Conservation (phyloP, 352 stramenopile genomes). For the Globisporangium okanoganense region DNA sequence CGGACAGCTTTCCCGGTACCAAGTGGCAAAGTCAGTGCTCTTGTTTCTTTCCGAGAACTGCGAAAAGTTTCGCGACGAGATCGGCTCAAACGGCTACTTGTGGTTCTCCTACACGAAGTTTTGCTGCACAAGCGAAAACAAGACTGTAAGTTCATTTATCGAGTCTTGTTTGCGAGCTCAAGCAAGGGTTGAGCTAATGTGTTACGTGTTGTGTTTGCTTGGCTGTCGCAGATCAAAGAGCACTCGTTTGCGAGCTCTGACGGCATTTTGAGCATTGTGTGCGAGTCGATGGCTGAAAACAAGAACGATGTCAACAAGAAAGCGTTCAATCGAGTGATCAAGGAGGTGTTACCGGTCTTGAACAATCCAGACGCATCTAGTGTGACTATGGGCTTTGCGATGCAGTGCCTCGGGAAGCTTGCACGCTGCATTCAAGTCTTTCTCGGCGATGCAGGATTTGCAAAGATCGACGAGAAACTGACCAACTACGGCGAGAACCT, state of each 20-base stretch:
- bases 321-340: conserved; percentile 64
- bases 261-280: conserved; percentile 38
- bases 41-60: conserved; percentile 48
- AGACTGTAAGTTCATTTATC: conserved; percentile 39
- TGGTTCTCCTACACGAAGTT: conserved; percentile 78
- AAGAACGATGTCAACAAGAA: conserved; percentile 60
- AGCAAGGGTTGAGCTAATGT: too few relatives aligned
- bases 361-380: conserved; percentile 37
- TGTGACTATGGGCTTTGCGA: conserved; percentile 40
- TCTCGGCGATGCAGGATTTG: conserved; percentile 41
- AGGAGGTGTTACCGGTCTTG: conserved; percentile 60
- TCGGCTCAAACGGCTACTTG: conserved; percentile 38
- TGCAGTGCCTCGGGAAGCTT: conserved; percentile 51
- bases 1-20: conserved; percentile 60
- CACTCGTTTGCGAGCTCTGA: conserved; percentile 47
- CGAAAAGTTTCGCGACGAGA: conserved; percentile 40
- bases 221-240: conserved; percentile 75
- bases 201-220: too few relatives aligned
- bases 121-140: conserved; percentile 61
- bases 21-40: conserved; percentile 61
- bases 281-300: conserved; percentile 29
- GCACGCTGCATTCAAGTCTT: conserved; percentile 41
- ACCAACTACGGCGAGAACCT: conserved; percentile 67
- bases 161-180: too few relatives aligned
- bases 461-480: conserved; percentile 70